Base-by-base conservation (phyloP, 768 basidiomycete species). In the Kwoniella europaea region DNA sequence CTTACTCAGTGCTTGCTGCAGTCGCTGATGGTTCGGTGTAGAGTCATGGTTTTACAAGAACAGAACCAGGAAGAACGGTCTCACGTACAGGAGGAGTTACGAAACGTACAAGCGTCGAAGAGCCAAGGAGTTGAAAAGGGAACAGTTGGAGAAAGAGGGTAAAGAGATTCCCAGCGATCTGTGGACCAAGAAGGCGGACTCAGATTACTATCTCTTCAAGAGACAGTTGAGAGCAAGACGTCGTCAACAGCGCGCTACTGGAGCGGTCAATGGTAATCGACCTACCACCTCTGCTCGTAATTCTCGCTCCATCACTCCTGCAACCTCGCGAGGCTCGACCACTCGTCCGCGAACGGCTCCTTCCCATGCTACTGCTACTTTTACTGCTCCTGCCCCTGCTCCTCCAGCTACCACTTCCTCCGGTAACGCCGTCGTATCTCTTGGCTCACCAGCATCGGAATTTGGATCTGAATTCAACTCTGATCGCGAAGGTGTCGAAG, bases 191-290 rank as follows among this genome's bases (percentile, higher is more conserved):
- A 79, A 79, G 27, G 59, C 44, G 3, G 71, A 72, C 52, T 79
- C 77, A 6, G 77, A 79, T 60, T 74, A 76, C 57, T 76, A 79
- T n/a, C 65, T 71, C 57, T 60, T 59, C 13, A 68, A 72, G 61
- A 69, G 69, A 46, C 56, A 61, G 27, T 52, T 68, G 22, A 67
- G 44, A 22, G 72, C 66, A 16, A 72, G 59, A 61, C 35, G 41
- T 43, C 59, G 24, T 15, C 20, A 41, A 43, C 18, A 10, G 12
- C 18, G 59, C 10, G 35, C 35, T 16, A 35, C 35, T 35, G 18
- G 35, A 61, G 42, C 15, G 9, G 59, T n/a, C 24, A 55, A 55
- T 43, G 35, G 16, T 1, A 10, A 29, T 9, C 41, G 12, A n/a
- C 16, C 24, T 7, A 9, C 29, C 41, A 12, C 57, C 13, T 35